Conservation (phyloP, 2,329 filamentous ascomycete species). For the Talaromyces rugulosus region DNA sequence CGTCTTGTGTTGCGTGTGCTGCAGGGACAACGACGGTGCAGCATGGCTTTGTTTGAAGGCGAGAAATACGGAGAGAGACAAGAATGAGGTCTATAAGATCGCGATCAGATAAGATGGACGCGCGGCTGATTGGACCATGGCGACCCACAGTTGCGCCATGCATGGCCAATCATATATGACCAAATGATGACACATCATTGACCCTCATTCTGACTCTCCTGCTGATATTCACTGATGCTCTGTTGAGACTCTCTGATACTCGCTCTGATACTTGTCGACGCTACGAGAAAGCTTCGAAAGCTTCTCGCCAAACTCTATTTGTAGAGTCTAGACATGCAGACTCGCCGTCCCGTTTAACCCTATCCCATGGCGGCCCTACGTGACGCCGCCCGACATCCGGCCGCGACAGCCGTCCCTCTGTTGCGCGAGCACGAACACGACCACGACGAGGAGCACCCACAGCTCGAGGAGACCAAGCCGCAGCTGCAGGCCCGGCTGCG, state of each 20-base stretch:
- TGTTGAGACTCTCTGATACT: too few relatives aligned
- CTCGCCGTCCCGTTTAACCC: background rate
- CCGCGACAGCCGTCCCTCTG: background rate
- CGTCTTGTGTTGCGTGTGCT: background rate
- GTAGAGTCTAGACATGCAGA: background rate
- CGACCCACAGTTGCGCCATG: background rate
- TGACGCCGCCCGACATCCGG: background rate
- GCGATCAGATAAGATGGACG: background rate
- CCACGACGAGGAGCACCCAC: background rate
- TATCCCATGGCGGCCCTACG: background rate
- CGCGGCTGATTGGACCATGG: background rate
- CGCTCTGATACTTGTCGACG: background rate
- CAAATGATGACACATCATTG: background rate
- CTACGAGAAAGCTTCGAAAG: background rate
- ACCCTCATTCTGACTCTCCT: too few relatives aligned
- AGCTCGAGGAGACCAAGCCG: background rate
- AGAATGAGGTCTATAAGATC: background rate
- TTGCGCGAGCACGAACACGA: background rate
- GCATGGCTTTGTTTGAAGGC: background rate
- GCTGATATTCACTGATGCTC: too few relatives aligned
- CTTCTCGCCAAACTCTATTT: background rate
- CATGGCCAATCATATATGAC: background rate
- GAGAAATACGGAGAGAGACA: background rate
- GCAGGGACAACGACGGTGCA: background rate
- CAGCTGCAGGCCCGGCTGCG: constrained; percentile 37